A percentile compares a stretch with the other conserved stretches of the same genome.
phyloP scores from a whole-genome alignment of 2,329 filamentous ascomycete species.

The Xylariaceae sp. region DNA sequence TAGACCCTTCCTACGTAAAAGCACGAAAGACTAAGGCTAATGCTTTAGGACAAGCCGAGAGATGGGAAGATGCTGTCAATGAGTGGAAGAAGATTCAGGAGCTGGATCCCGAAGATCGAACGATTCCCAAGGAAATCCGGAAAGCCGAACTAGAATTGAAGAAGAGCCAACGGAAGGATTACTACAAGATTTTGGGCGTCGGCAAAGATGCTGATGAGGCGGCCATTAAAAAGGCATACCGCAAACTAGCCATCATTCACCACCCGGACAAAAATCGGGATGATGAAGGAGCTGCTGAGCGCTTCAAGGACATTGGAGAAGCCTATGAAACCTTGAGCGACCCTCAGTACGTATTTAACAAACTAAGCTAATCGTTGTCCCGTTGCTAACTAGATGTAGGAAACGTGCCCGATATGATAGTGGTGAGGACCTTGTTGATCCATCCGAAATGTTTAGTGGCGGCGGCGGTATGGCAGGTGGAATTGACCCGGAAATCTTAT shows the following conservation, averaged over 20 bases:
- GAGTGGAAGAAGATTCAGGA: conserved; percentile 87
- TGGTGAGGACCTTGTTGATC: conserved; percentile 85
- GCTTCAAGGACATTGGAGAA: conserved; percentile 97
- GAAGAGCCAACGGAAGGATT: conserved; percentile 96
- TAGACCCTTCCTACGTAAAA: conserved; percentile 84
- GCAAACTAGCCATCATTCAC: conserved; percentile 87
- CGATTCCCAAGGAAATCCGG: conserved; percentile 77
- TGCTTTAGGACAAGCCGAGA: conserved; percentile 75
- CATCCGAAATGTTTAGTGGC: conserved; percentile 76
- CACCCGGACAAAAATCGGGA: conserved; percentile 98
- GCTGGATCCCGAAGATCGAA: conserved; percentile 74
- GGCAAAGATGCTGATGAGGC: conserved; percentile 78
- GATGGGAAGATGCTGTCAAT: conserved; percentile 86
- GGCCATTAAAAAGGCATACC: conserved; percentile 95
- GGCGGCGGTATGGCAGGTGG: conserved; percentile 51
- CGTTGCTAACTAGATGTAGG: conserved; percentile 46
- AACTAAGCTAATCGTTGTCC: not conserved
- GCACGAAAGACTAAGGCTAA: conserved; percentile 92
- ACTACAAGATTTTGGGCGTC: conserved; percentile 94
- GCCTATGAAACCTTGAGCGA: conserved; percentile 95
- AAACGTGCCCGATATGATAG: conserved; percentile 90
- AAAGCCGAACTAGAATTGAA: conserved; percentile 93
- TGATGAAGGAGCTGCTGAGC: conserved; percentile 75
- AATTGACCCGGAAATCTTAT: conserved; percentile 74
- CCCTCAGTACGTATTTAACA: conserved; percentile 64